Conservation (phyloP, 208 protist species). For the Trypanosoma grayi region DNA sequence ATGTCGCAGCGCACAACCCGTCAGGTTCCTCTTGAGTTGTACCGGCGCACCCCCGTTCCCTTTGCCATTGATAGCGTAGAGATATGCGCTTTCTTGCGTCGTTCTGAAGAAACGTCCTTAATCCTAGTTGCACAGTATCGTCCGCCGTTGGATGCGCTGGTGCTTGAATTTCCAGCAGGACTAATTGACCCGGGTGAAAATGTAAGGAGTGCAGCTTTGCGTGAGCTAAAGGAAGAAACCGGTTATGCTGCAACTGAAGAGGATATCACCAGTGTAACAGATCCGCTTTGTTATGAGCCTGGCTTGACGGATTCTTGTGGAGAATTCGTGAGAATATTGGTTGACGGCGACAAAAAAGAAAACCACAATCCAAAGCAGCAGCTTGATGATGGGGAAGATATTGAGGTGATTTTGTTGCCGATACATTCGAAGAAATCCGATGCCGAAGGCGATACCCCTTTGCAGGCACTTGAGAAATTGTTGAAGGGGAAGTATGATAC, state of each 20-base stretch:
- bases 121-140: constrained; percentile 85
- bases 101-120: constrained; percentile 34
- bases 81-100: constrained; percentile 56
- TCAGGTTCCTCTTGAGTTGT: constrained; percentile 28
- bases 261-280: constrained; percentile 40
- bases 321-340: constrained; percentile 44
- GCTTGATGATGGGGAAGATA: constrained; percentile 73
- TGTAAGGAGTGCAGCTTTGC: constrained; percentile 50
- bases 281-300: constrained; percentile 52
- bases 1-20: constrained; percentile 64
- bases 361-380: constrained; percentile 56
- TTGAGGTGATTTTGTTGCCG: constrained; percentile 70
- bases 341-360: constrained; percentile 46
- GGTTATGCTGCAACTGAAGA: constrained; percentile 51
- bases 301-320: constrained; percentile 73
- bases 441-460: constrained; percentile 9
- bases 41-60: constrained; percentile 31
- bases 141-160: constrained; percentile 61
- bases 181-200: constrained; percentile 69
- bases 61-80: constrained; percentile 65
- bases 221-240: constrained; percentile 84
- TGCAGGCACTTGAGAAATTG: constrained; percentile 25
- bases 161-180: constrained; percentile 81
- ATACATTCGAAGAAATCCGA: constrained; percentile 15
- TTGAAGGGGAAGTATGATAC: constrained; percentile 25